Conservation (phyloP, 1,284 basidiomycete genomes). For the Fistulina hepatica region DNA sequence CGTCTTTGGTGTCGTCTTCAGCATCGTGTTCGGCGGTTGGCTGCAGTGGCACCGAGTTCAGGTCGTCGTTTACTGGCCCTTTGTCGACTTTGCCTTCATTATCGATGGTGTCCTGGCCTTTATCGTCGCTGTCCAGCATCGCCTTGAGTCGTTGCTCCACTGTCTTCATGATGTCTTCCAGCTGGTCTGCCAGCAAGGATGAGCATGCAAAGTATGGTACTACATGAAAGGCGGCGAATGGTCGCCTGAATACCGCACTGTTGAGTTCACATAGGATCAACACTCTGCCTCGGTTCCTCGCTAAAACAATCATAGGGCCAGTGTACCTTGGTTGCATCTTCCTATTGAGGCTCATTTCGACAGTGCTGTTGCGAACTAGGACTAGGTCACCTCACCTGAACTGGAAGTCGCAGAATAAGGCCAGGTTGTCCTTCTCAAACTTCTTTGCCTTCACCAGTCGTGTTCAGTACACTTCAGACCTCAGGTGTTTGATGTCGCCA, state of each 20-base stretch:
- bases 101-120: too few relatives aligned
- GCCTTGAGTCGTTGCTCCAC: background rate
- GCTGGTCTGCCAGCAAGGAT: slow-evolving; percentile 8
- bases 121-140: too few relatives aligned
- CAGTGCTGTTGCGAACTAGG: slow-evolving; percentile 15
- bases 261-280: slow-evolving; percentile 26
- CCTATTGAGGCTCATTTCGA: slow-evolving; percentile 7
- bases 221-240: slow-evolving; percentile 23
- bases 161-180: slow-evolving; percentile 11
- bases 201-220: slow-evolving; percentile 23
- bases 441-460: background rate
- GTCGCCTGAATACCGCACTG: slow-evolving; percentile 19
- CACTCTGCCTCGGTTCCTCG: slow-evolving; percentile 20
- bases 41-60: too few relatives aligned
- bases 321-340: slow-evolving; percentile 24
- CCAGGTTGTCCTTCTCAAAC: slow-evolving; percentile 2
- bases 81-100: too few relatives aligned
- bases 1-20: too few relatives aligned
- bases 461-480: background rate
- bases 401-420: slow-evolving; percentile 10
- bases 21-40: too few relatives aligned
- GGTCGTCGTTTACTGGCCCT: too few relatives aligned
- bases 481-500: slow-evolving; percentile 3
- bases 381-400: slow-evolving; percentile 16
- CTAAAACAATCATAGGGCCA: slow-evolving; percentile 27